phyloP scores from a whole-genome alignment of 192 early-diverging fungal species.

The Backusella morwellensis region DNA sequence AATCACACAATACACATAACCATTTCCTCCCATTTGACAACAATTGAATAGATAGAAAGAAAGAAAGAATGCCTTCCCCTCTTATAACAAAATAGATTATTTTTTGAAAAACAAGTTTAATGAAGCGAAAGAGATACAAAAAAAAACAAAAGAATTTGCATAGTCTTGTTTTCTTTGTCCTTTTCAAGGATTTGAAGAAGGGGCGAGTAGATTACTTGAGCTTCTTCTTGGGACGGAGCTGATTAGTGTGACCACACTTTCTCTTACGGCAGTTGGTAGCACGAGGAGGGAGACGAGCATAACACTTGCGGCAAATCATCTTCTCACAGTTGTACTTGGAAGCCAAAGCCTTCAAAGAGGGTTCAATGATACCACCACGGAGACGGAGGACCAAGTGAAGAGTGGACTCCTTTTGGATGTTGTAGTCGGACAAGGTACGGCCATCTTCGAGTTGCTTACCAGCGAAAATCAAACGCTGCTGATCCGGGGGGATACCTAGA shows the following conservation, averaged over 20 bases:
- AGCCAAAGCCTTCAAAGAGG: slow-evolving; percentile 96
- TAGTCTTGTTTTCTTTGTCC: background rate
- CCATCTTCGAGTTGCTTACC: slow-evolving; percentile 99
- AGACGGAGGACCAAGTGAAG: slow-evolving; percentile 96
- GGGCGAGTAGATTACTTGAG: slow-evolving; percentile 35
- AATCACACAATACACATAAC: no score
- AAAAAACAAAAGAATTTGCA: background rate
- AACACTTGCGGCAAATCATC: slow-evolving; percentile 99
- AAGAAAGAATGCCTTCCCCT: background rate
- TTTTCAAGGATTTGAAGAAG: background rate
- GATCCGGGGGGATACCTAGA: slow-evolving; percentile 94
- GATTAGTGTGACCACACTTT: slow-evolving; percentile 99
- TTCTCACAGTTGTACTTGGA: slow-evolving; percentile 99
- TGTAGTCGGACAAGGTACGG: slow-evolving; percentile 97
- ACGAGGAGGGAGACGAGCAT: slow-evolving; percentile 98
- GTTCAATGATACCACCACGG: slow-evolving; percentile 98
- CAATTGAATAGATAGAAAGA: background rate
- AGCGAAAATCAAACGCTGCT: slow-evolving; percentile 99
- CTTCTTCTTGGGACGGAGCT: slow-evolving; percentile 99
- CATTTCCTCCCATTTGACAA: background rate
- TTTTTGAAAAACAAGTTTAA: background rate
- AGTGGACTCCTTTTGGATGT: slow-evolving; percentile 99
- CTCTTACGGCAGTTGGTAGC: slow-evolving; percentile 99
- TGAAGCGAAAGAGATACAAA: background rate
- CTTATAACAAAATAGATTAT: background rate